These are phyloP conservation scores for Teratosphaeria destructans DNA, from an alignment of 2,329 filamentous ascomycete genomes.

Conservation along the genomic window DNA sequence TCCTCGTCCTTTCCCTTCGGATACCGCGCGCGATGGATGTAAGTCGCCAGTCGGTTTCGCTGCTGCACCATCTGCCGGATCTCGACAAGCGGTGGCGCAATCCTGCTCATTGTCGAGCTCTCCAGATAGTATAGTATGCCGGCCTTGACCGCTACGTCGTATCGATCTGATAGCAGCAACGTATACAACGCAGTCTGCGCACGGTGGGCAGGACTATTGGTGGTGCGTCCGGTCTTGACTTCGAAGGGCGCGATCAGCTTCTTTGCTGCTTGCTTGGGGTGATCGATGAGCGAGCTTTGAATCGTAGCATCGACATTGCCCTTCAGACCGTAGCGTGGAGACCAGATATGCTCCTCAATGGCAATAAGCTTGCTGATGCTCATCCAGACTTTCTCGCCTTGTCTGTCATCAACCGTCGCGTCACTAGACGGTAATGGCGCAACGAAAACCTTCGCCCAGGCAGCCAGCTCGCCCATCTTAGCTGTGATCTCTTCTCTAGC, in stretches of 20 bases:
- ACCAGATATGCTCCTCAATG: conserved; percentile 97
- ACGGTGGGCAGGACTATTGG: conserved; percentile 69
- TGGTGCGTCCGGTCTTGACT: conserved; percentile 80
- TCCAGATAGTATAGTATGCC: conserved; percentile 95
- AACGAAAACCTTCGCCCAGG: conserved; percentile 78
- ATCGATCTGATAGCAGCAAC: conserved; percentile 81
- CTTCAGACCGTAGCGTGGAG: conserved; percentile 91
- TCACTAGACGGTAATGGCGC: conserved; percentile 57
- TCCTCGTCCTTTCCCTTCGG: conserved; percentile 5
- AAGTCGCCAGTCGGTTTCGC: conserved; percentile 78
- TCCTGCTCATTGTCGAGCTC: conserved; percentile 71
- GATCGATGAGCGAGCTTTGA: conserved; percentile 70
- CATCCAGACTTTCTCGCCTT: conserved; percentile 66
- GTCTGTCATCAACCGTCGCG: conserved; percentile 68
- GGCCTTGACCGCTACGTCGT: conserved; percentile 83
- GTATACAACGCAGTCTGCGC: conserved; percentile 95
- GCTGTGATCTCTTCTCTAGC: conserved; percentile 71
- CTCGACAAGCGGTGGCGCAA: conserved; percentile 77
- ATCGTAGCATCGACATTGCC: conserved; percentile 97
- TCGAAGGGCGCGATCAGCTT: conserved; percentile 80
- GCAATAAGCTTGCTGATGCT: conserved; percentile 89
- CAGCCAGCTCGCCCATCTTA: conserved; percentile 70
- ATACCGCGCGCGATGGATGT: conserved; percentile 47
- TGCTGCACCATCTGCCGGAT: conserved; percentile 95
- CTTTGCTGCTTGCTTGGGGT: conserved; percentile 48